Conservation (phyloP, 208 protist genomes). For the Leishmania aethiopica region DNA sequence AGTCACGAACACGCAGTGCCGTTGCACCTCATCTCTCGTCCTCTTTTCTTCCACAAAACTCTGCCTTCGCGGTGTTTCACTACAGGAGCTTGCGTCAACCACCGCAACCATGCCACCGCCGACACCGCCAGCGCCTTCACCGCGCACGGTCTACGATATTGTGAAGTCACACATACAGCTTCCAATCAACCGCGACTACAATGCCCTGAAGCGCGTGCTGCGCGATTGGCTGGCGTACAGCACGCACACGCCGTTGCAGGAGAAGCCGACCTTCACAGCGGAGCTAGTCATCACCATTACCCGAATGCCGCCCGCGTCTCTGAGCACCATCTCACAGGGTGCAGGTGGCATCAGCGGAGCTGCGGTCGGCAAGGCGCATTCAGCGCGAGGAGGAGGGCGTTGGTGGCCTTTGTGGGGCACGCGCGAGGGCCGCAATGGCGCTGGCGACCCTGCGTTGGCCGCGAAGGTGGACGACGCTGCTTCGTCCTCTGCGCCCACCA, state of each 20-base stretch:
- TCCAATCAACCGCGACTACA: slow-evolving; percentile 52
- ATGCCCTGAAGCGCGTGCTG: slow-evolving; percentile 62
- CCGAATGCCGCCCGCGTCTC: slow-evolving; percentile 1
- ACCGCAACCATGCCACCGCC: neutral
- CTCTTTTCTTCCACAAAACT: neutral
- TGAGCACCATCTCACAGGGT: neutral
- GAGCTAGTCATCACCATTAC: slow-evolving; percentile 53
- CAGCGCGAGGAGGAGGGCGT: neutral
- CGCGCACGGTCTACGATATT: slow-evolving; percentile 41
- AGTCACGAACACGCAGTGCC: neutral
- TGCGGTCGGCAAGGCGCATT: neutral
- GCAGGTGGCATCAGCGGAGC: neutral
- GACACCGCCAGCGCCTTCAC: neutral
- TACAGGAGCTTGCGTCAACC: neutral
- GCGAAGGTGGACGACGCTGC: too few relatives aligned
- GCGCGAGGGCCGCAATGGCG: neutral
- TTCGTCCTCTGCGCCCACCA: neutral
- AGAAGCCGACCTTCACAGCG: slow-evolving; percentile 57
- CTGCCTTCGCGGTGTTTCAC: neutral
- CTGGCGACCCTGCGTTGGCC: neutral
- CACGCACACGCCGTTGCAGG: slow-evolving; percentile 53
- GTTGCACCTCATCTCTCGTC: neutral
- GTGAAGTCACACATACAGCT: slow-evolving; percentile 61
- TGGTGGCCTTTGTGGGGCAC: slow-evolving; percentile 2
- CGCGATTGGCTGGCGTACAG: slow-evolving; percentile 70